Evolutionary conservation across 805 yeast species (phyloP), one percentile per base, ranked within the genome.

Genomic region (Zygosaccharomyces lentus): DNA sequence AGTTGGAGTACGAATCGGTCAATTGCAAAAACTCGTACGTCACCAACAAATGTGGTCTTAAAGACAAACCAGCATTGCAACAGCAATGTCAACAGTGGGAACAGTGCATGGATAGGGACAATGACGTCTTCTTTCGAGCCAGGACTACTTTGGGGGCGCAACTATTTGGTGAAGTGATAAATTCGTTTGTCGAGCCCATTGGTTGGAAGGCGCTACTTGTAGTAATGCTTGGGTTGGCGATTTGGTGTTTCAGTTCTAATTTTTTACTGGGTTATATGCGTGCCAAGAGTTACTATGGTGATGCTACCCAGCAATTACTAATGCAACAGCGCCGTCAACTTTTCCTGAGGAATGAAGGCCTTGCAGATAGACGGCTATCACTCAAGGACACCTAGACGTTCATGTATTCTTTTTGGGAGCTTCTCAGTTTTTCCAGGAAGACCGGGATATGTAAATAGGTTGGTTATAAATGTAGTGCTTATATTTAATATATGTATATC

Each of bases 191-290:
- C 15, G 87, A 84, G 52, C 89, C 88, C 0, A 71, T 85, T 36
- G 82, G 87, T 2, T 65, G 74, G 50, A 81, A 82, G 58, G 77
- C 84, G 15, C 68, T 81, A 37, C 27, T 71, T 3, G 71, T 80
- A 3, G 56, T 77, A 9, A 53, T 70, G 3, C 52, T 72, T 8
- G 65, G 64, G 1, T 48, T 73, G 9, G 54, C 72, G 0, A 66
- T 73, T n/a, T 66, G 78, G 67, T 58, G 76, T 15, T 84, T 82
- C 58, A 69, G 76, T 3, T 75, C 81, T 23, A 85, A 85, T 58
- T 80, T 84, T 51, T 63, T 78, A 2, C 77, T 81, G 59, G 90
- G 90, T 0, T 84, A 80, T 51, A 67, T 82, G 3, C 67, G 87
- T 45, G 88, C 73, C 9, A 70, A 68, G 46, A 64, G 67, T 6